Conservation (phyloP, 1,139 yeast genomes). For the Suhomyces atakaporum region DNA sequence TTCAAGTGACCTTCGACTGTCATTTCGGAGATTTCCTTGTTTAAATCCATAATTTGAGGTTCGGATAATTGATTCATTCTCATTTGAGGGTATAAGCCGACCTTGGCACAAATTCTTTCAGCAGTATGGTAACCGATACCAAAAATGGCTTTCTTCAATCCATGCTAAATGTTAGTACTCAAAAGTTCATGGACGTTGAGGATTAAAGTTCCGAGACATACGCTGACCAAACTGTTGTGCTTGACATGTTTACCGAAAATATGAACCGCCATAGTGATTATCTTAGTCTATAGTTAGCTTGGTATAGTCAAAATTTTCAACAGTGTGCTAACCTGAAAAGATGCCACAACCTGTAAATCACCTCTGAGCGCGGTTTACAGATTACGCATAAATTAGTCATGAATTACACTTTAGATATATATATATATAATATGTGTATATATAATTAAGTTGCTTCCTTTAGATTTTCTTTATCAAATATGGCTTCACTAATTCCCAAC, state of each 20-base stretch:
- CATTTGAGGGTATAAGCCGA: slow-evolving; percentile 91
- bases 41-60: slow-evolving; percentile 80
- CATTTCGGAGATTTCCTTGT: slow-evolving; percentile 82
- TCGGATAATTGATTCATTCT: slow-evolving; percentile 91
- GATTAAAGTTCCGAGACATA: slow-evolving; percentile 31
- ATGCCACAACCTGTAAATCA: background rate
- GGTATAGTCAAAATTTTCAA: slow-evolving; percentile 4
- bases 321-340: background rate
- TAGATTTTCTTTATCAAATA: background rate
- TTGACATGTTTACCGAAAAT: slow-evolving; percentile 74
- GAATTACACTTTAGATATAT: background rate
- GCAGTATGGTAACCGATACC: slow-evolving; percentile 85
- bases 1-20: slow-evolving; percentile 85
- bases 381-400: background rate
- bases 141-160: slow-evolving; percentile 77
- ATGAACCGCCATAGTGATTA: slow-evolving; percentile 63
- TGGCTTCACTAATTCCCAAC: slow-evolving; percentile 25
- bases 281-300: background rate
- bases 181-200: no score
- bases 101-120: slow-evolving; percentile 74
- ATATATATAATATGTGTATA: no score
- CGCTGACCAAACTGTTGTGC: slow-evolving; percentile 45
- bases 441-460: background rate
- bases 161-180: slow-evolving; percentile 31
- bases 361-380: slow-evolving; percentile 1